Evolutionary conservation across 257 asterid species (phyloP).

Genomic region (Ballota nigra): DNA sequence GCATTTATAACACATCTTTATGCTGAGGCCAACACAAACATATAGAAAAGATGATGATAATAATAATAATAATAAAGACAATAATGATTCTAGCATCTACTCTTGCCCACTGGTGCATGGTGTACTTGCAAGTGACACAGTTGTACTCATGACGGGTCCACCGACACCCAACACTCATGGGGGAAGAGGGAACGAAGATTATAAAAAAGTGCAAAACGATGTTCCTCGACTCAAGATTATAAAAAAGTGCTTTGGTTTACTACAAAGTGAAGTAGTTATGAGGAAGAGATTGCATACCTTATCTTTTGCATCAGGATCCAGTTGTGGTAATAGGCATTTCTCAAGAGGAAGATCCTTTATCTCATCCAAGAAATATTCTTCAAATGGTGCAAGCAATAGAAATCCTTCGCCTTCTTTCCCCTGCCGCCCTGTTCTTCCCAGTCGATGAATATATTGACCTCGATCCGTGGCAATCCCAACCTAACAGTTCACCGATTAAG

Average conservation of each 20-base stretch:
- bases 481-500: slow-evolving; percentile 28
- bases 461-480: slow-evolving; percentile 80
- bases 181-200: neutral
- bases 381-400: slow-evolving; percentile 89
- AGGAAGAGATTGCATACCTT: slow-evolving; percentile 47
- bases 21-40: neutral
- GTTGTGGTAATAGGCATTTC: slow-evolving; percentile 40
- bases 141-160: neutral
- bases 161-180: neutral
- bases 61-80: neutral
- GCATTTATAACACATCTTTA: slow-evolving; percentile 20
- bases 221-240: no score
- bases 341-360: slow-evolving; percentile 74
- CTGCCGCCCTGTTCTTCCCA: slow-evolving; percentile 92
- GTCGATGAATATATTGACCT: slow-evolving; percentile 84
- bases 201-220: neutral
- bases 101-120: neutral
- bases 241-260: neutral
- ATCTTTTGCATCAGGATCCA: slow-evolving; percentile 42
- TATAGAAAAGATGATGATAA: no score
- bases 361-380: slow-evolving; percentile 75
- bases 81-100: neutral
- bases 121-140: neutral
- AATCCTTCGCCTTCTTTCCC: slow-evolving; percentile 86
- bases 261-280: neutral